Base-by-base conservation (phyloP, 2,329 filamentous ascomycete species). In the Calonectria pauciramosa region DNA sequence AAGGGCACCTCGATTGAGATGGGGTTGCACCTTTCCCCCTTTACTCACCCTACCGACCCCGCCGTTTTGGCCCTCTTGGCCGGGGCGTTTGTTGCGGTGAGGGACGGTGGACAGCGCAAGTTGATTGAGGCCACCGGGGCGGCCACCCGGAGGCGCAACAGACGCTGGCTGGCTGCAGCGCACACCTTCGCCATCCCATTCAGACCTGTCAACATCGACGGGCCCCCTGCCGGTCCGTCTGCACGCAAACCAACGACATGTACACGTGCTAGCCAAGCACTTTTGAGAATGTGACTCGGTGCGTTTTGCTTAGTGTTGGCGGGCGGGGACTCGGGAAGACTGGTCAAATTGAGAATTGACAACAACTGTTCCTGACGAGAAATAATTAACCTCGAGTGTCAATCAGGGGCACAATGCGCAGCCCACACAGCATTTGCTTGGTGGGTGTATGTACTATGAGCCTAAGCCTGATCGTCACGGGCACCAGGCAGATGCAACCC, bases 221-320 rank as follows among this genome's bases (percentile, higher is more conserved):
- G 49, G 18, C 59, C 65, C 77, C 74, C 68, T 77, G 73, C n/a
- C 38, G 18, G 26, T 56, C 54, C 20, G 66, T 52, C 69, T 78
- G 66, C 73, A 77, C 76, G 76, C 78, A 80, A 77, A 77, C 72
- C 77, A 79, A 80, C 74, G 77, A 77, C 76, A 56, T 70, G 79
- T 68, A 79, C 78, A 81, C 78, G 78, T 81, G 77, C 69, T 78
- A 71, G 65, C 49, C 41, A 26, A 18, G 60, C 60, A 34, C 38
- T 49, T 41, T 68, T 70, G 71, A 32, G 72, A 81, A 75, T 79
- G 78, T 79, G 76, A 81, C 78, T 74, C 65, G 70, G 71, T 76
- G 79, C 77, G 76, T 79, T 18, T n/a, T 63, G 23, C 38, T 63
- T 63, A 63, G 56, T 79, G 73, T 74, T 74, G 66, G 51, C 44